Evolutionary conservation across 768 basidiomycete genomes (phyloP), one percentile per base, ranked within the genome.

Genomic region (Russula emetica): DNA sequence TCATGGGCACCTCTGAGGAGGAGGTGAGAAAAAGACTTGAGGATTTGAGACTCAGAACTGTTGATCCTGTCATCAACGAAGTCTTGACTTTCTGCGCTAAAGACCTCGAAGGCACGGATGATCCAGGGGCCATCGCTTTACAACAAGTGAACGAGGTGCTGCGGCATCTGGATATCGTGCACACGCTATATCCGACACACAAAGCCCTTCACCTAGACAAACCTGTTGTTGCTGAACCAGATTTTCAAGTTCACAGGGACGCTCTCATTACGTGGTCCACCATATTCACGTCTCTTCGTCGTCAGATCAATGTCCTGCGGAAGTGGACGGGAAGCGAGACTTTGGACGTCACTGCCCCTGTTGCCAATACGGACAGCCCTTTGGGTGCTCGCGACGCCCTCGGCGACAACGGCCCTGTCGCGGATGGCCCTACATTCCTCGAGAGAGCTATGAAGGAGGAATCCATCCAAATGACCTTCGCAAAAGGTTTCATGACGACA

Each of bases 401-500:
- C 71, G 30, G 69, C 74, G 63, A 69, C 72, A 11, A 71, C 73
- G 47, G 70, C 76, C 50, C 85, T 85, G 63, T 77, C 79, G 73
- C 85, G 5, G 88, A 88, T 68, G 85, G 87, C 24, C 86, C 87
- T 22, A 92, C 90, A 40, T 99, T 98, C 73, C 88, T 98, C 38
- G 97, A 98, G 73, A 85, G 94, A 32, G 78, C 98, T 28, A 81
- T 97, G 62, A 98, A 98, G 73, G 96, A 98, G 74, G 96, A 98
- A 70, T 88, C 88, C n/a, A 87, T 98, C 71, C 91, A 95, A 74
- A 83, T 88, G 65, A 94, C 92, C 10, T 98, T 99, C 73, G 93
- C 95, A 74, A 93, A 90, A 69, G 88, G 90, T 16, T 92, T 90
- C 68, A 80, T 94, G 69, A 86, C 85, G 45, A 93, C 91, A n/a